Evolutionary conservation across 441 rosid genomes (phyloP).

Genomic region (Aquilaria agallochum): DNA sequence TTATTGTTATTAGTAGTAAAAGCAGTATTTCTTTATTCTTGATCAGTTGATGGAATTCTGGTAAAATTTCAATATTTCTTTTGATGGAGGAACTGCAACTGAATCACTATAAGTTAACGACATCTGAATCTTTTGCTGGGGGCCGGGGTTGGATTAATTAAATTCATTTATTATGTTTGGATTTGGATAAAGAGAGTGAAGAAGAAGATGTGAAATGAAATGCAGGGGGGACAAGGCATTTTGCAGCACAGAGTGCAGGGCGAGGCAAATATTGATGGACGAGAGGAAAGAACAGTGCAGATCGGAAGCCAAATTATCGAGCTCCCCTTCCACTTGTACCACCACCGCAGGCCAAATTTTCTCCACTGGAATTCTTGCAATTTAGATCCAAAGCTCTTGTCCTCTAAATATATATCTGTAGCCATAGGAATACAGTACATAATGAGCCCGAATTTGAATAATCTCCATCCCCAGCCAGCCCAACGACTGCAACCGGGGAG

Average conservation of each 20-base stretch:
- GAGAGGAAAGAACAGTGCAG: constrained; percentile 48
- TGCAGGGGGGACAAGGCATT: constrained; percentile 61
- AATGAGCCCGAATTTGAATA: neutral
- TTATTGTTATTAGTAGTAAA: neutral
- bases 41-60: no score
- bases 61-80: no score
- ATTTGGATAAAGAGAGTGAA: neutral
- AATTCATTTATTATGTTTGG: neutral
- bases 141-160: no score
- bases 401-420: constrained; percentile 16
- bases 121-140: no score
- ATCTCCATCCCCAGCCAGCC: neutral
- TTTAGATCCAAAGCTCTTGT: constrained; percentile 19
- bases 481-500: no score
- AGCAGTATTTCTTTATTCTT: neutral
- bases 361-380: constrained; percentile 51
- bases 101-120: no score
- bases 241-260: constrained; percentile 54
- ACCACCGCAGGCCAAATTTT: constrained; percentile 36
- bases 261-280: constrained; percentile 39
- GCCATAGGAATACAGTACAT: constrained; percentile 6
- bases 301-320: constrained; percentile 32
- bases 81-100: no score
- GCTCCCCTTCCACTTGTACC: constrained; percentile 29
- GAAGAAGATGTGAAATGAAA: neutral